A percentile compares a stretch with the other conserved stretches of the same genome.
phyloP scores from a whole-genome alignment of 2,329 filamentous ascomycete genomes.

The Arthrobotrys megalospora region DNA sequence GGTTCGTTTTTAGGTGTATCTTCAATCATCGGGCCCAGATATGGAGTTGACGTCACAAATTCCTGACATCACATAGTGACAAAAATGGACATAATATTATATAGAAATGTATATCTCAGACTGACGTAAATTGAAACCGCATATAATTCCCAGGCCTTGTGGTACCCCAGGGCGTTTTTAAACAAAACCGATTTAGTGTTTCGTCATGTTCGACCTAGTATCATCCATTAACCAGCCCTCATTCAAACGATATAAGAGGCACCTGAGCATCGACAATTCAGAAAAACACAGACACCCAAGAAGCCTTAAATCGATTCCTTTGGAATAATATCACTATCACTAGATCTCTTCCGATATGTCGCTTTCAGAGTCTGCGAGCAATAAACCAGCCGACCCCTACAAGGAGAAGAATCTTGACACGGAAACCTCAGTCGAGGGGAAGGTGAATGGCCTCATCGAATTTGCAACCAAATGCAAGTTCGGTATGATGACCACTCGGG shows the following conservation, averaged over 20 bases:
- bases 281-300: too few species aligned
- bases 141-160: not conserved
- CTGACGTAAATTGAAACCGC: conserved; percentile 17
- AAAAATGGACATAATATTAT: not conserved
- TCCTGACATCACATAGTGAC: conserved; percentile 13
- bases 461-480: conserved; percentile 84
- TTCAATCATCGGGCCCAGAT: not conserved
- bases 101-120: not conserved
- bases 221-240: too few species aligned
- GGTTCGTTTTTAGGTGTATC: not conserved
- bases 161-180: too few species aligned
- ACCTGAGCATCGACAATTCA: too few species aligned
- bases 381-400: conserved; percentile 62
- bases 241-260: too few species aligned
- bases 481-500: conserved; percentile 87
- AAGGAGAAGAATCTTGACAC: conserved; percentile 62
- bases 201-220: too few species aligned
- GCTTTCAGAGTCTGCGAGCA: not conserved
- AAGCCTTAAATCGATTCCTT: not conserved
- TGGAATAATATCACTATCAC: too few species aligned
- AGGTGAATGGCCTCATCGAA: conserved; percentile 79
- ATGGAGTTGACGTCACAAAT: conserved; percentile 2
- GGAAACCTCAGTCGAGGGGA: conserved; percentile 67
- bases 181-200: too few species aligned
- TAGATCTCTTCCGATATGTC: not conserved